phyloP scores from a whole-genome alignment of 306 rosid genomes.

The Glycyrrhiza uralensis region DNA sequence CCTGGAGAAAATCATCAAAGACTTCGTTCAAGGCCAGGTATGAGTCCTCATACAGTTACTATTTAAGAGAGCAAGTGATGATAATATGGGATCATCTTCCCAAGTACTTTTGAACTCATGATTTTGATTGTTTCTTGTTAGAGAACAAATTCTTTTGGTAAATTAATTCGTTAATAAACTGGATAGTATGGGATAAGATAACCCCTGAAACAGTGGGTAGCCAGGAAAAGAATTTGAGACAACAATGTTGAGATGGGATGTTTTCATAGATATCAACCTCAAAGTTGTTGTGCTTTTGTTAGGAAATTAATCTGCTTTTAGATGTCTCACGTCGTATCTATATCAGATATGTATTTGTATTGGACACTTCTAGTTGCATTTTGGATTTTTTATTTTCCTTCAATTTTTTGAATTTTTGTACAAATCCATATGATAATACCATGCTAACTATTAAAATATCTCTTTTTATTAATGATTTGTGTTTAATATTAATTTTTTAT shows the following conservation, averaged over 20 bases:
- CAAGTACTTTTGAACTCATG: background rate
- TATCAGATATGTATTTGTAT: no score
- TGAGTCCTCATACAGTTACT: no score
- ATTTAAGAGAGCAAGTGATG: no score
- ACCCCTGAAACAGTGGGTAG: background rate
- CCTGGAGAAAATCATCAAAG: slow-evolving; percentile 55
- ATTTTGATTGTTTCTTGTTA: background rate
- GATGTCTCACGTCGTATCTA: background rate
- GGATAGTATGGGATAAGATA: background rate
- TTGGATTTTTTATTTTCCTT: no score
- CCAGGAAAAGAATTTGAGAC: background rate
- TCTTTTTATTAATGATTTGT: no score
- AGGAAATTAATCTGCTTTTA: background rate
- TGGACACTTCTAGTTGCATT: no score
- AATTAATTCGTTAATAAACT: background rate
- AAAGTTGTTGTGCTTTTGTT: background rate
- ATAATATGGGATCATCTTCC: background rate
- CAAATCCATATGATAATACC: no score
- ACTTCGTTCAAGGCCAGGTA: slow-evolving; percentile 72
- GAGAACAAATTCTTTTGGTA: background rate
- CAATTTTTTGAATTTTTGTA: no score
- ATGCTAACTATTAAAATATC: no score
- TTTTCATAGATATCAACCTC: background rate
- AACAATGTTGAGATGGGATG: background rate
- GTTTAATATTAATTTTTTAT: background rate